Evolutionary conservation across 257 asterid genomes (phyloP).

Genomic region (Marsdenia floribunda): DNA sequence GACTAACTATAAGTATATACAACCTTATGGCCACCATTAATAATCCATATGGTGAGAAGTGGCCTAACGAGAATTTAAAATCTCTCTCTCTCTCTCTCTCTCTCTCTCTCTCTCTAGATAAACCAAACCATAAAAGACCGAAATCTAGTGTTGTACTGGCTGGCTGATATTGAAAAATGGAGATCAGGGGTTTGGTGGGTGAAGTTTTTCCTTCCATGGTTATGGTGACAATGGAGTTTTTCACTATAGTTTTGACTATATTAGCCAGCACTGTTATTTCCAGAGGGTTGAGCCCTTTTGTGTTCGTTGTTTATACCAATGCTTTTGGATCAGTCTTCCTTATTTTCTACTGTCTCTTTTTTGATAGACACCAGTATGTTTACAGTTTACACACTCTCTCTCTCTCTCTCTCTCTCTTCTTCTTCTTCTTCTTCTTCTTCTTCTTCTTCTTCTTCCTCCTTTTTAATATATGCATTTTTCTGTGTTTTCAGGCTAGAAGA

Average conservation of each 20-base stretch:
- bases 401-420: background rate
- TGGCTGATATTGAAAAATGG: slow-evolving; percentile 12
- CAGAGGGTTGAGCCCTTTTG: slow-evolving; percentile 66
- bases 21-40: slow-evolving; percentile 12
- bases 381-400: background rate
- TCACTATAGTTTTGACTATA: slow-evolving; percentile 51
- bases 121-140: too few species aligned
- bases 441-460: background rate
- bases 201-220: slow-evolving; percentile 45
- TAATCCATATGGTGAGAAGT: slow-evolving; percentile 3
- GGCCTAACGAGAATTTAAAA: background rate
- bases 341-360: slow-evolving; percentile 36
- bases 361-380: slow-evolving; percentile 37
- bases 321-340: slow-evolving; percentile 57
- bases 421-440: background rate
- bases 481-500: slow-evolving; percentile 41
- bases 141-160: too few species aligned
- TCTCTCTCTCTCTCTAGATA: too few species aligned
- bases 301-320: slow-evolving; percentile 70
- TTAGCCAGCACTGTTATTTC: slow-evolving; percentile 71
- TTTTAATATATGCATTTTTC: too few species aligned
- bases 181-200: slow-evolving; percentile 26
- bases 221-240: slow-evolving; percentile 65
- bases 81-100: too few species aligned
- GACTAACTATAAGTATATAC: background rate